These are phyloP conservation scores for Ascomycota sp. DNA, from an alignment of 2,329 filamentous ascomycete genomes.

Conservation along the genomic window DNA sequence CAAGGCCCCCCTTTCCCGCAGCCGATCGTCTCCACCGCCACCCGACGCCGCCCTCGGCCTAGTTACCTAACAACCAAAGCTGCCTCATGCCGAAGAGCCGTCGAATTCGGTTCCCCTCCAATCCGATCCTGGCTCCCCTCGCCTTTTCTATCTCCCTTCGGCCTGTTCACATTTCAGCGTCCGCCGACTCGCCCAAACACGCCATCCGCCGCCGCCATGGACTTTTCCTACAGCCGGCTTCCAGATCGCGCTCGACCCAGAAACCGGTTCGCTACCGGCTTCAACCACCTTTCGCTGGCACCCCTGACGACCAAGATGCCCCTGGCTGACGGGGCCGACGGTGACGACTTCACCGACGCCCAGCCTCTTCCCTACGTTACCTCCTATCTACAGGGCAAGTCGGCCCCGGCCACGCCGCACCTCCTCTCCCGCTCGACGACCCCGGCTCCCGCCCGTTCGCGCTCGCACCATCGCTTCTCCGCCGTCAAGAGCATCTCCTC, in stretches of 20 bases:
- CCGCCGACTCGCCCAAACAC: too few species aligned
- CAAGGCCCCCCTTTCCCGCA: too few species aligned
- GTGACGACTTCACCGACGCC: conserved; percentile 21
- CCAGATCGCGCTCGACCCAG: conserved; percentile 32
- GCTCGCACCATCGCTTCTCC: conserved; percentile 19
- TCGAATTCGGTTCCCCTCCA: too few species aligned
- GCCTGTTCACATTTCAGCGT: too few species aligned
- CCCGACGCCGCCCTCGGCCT: too few species aligned
- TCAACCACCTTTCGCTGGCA: conserved; percentile 39
- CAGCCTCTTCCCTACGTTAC: conserved; percentile 7
- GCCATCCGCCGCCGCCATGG: conserved; percentile 16
- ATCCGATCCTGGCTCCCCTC: too few species aligned
- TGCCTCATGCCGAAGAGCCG: too few species aligned
- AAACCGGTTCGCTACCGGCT: conserved; percentile 33
- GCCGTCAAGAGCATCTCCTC: conserved; percentile 40
- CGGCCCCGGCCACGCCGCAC: conserved; percentile 40
- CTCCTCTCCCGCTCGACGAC: conserved; percentile 36
- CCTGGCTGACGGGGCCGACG: conserved; percentile 30
- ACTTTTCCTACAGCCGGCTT: conserved; percentile 38
- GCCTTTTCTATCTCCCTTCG: too few species aligned
- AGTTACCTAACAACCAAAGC: too few species aligned
- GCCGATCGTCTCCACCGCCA: too few species aligned
- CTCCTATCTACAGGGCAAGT: conserved; percentile 39
- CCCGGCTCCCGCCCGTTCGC: conserved; percentile 23
- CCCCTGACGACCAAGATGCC: conserved; percentile 40